Evolutionary conservation across 176 grass and related monocot genomes (phyloP), one percentile per base, ranked within the genome.

Genomic region (Triticum dicoccoides): DNA sequence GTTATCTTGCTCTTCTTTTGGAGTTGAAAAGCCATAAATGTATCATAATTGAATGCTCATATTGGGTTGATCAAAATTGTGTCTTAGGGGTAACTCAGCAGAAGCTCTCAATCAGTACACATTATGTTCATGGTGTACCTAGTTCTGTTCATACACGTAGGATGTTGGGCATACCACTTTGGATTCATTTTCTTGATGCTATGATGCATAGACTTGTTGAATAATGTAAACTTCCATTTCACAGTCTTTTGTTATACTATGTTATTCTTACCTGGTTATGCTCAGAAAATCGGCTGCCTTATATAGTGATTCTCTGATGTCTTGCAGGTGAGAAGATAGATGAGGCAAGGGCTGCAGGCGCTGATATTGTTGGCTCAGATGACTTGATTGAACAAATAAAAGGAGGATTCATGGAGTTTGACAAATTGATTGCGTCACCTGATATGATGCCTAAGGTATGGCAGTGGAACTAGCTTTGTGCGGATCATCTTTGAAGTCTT

Each of bases 391-490:
- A 97, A 73, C 89, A 93, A 89, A 92, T 99, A 87, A 99, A 97
- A 87, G 93, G 94, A 80, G 97, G 97, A 69, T 99, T 96, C 63
- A 99, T 99, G 97, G 92, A 93, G 13, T 99, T 99, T 39, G 97
- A 93, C 83, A 99, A 97, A 84, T 94, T 99, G 89, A 99, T 99
- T 90, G 94, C 97, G 66, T 88, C 94, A 76, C 97, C 97, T 86
- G 97, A 99, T 91, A 99, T 99, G 94, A 99, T 99, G 97, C 97
- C 97, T 61, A 99, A 99, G 97, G 94, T 94, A 82, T 73, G 76
- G 37, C 62, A 69, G 14, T 77, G 56, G 56, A 66, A 91, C 85
- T 83, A 82, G 27, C 23, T 52, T 3, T 82, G 34, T 71, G 5
- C 71, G 44, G 73, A 8, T 84, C 69, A 87, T 65, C 33, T 29